Base-by-base conservation (phyloP, 352 stramenopile genomes). In the Pythium sukuiense region DNA sequence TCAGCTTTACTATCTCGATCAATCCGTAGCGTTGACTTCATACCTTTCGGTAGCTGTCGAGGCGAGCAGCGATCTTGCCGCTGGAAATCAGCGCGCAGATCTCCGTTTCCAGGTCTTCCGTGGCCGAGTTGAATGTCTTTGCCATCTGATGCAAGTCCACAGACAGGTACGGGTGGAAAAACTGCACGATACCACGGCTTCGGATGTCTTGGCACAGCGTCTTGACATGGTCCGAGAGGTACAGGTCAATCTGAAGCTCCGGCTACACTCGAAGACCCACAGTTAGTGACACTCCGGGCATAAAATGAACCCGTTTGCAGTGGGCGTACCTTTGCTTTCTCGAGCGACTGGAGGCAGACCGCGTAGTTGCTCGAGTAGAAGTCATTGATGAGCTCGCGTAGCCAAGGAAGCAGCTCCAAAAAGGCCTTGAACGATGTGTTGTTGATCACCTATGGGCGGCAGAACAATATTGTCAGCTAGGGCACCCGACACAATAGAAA, bases 351-450 rank as follows among this genome's bases (percentile, higher is more conserved):
- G n/a, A 96, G 71, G 53, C 88, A 93, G 6, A 75, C 79, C 24
- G 87, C 80, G 61, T 97, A 97, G 55, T 95, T 91, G 64, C 87
- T 94, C 52, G 79, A 85, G 74, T 95, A 92, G 50, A 97, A 97
- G 45, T 93, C 90, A 13, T 76, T 83, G 58, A 97, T 94, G 39
- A 97, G 73, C 59, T 97, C 90, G 18, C 90, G 88, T 29, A 97
- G 62, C 77, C 83, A 92, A 3, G 90, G 90, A 37, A 96, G 55
- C 26, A 96, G 72, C 69, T 97, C 89, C 58, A 97, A 62, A 55
- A 96, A 96, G 1, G 85, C 78, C 63, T 96, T 95, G 74, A 97
- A 97, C 56, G 79, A 90, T 55, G 81, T 74, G 52, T 93, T 93
- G 67, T 96, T 89, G 69, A 97, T 91, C 54, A 96, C 70, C 80